Conservation (phyloP, 768 basidiomycete species). For the Daedaleopsis nitida region DNA sequence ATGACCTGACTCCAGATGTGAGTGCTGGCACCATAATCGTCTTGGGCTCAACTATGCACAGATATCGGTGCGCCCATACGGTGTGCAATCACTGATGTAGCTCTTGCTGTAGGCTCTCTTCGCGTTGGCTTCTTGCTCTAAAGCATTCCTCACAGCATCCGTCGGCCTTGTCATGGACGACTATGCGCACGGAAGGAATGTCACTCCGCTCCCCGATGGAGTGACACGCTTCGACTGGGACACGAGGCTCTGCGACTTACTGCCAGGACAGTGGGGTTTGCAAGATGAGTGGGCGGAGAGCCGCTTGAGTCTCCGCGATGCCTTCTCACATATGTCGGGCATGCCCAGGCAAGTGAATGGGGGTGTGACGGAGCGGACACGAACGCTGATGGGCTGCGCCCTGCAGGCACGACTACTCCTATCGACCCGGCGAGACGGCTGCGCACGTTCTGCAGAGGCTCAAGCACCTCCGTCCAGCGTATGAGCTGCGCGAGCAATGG, state of each 20-base stretch:
- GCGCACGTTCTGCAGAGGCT: conserved; percentile 26
- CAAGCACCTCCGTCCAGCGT: conserved; percentile 32
- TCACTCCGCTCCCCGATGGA: conserved; percentile 23
- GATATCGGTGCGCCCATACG: neutral
- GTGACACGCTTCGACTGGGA: conserved; percentile 27
- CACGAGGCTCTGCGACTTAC: conserved; percentile 34
- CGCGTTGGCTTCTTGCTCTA: conserved; percentile 33
- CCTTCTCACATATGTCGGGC: conserved; percentile 44
- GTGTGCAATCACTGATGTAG: conserved; percentile 9
- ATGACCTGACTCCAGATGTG: conserved; percentile 20
- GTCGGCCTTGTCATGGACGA: conserved; percentile 36
- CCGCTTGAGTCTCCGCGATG: conserved; percentile 38
- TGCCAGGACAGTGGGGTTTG: conserved; percentile 43
- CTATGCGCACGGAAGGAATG: conserved; percentile 32
- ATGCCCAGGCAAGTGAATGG: conserved; percentile 32
- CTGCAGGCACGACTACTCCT: conserved; percentile 37
- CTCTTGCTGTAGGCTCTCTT: conserved; percentile 30
- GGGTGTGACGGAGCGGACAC: neutral
- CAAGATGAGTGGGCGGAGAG: conserved; percentile 40
- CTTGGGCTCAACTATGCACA: too few species aligned
- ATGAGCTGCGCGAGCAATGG: conserved; percentile 39
- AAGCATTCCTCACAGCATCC: conserved; percentile 32
- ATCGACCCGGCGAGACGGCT: conserved; percentile 31
- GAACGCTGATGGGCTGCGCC: neutral
- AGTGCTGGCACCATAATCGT: conserved; percentile 20